Base-by-base conservation (phyloP, 2,329 filamentous ascomycete species). In the Albifimbria verrucaria region DNA sequence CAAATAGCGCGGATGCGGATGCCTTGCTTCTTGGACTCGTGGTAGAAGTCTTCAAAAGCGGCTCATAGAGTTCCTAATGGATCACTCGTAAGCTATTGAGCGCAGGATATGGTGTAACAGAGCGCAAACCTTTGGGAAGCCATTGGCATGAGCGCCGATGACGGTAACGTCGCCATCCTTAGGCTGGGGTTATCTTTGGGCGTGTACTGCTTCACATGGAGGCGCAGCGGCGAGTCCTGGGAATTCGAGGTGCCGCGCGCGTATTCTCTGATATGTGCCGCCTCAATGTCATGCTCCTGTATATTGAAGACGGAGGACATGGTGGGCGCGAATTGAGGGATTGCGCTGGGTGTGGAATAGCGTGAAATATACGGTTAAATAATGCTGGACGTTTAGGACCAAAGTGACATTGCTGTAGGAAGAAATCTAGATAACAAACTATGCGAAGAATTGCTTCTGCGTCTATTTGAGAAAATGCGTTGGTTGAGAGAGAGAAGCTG, bases 191-290 rank as follows among this genome's bases (percentile, higher is more conserved):
- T 92, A 64, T 87, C 81, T 52, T 83, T 75, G 2, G 92, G 92
- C 0, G 82, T 88, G 67, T 97, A 97, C 67, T 97, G 90, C 76
- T 96, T 97, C 50, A 97, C 81, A 9, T 86, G 83, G 5, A 97
- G 72, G 51, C 85, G 72, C 3, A 97, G 77, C 6, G 82, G 77
- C 55, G 93, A 88, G 58, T 96, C 88, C 62, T 95, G 89, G 12
- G 81, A 82, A 52, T 81, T 77, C 3, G 85, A 80, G 2, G 89
- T 91, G 12, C 88, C 89, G 51, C 83, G 82, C 7, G 89, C 79
- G 66, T 91, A 96, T 66, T 95, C 89, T 57, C 92, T 82, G 57
- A 96, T 88, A 70, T 97, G 89, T 58, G 90, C 83, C 59, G 83
- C 84, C 52, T 85, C 81, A 59, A 95, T 70, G 43, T 80, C 76